phyloP scores from a whole-genome alignment of 2,329 filamentous ascomycete species.

The Aspergillus persii region DNA sequence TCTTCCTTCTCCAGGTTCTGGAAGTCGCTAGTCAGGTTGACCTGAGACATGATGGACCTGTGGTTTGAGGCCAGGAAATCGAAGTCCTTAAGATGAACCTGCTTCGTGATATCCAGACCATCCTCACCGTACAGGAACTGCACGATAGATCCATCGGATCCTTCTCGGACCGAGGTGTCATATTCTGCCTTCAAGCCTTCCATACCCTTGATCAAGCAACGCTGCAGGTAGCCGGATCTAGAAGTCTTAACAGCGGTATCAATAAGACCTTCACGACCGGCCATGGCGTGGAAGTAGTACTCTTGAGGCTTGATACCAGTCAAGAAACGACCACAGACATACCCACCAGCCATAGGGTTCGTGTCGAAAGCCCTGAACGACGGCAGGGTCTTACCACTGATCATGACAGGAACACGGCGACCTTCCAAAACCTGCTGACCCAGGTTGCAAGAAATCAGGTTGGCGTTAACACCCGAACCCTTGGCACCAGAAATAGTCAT shows the following conservation, averaged over 20 bases:
- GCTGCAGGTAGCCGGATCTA: slow-evolving; percentile 90
- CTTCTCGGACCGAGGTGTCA: slow-evolving; percentile 86
- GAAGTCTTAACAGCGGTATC: slow-evolving; percentile 99
- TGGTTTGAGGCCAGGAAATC: slow-evolving; percentile 87
- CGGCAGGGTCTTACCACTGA: slow-evolving; percentile 92
- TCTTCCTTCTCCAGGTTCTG: slow-evolving; percentile 65
- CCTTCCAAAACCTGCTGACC: slow-evolving; percentile 96
- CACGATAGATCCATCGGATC: slow-evolving; percentile 82
- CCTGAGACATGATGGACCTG: slow-evolving; percentile 71
- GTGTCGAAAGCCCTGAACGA: slow-evolving; percentile 94
- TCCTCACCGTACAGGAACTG: slow-evolving; percentile 98
- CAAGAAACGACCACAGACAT: slow-evolving; percentile 93
- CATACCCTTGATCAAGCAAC: slow-evolving; percentile 98
- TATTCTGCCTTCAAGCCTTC: slow-evolving; percentile 91
- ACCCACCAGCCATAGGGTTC: slow-evolving; percentile 83
- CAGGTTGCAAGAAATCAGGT: slow-evolving; percentile 95
- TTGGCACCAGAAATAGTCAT: slow-evolving; percentile 98
- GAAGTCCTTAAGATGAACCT: slow-evolving; percentile 87
- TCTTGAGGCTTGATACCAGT: slow-evolving; percentile 96
- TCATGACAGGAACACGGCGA: slow-evolving; percentile 91
- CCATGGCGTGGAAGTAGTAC: slow-evolving; percentile 99
- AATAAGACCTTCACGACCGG: slow-evolving; percentile 94
- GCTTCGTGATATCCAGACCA: slow-evolving; percentile 89
- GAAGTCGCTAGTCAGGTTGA: slow-evolving; percentile 62
- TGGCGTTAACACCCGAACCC: slow-evolving; percentile 88